Evolutionary conservation across 148 eudicot species (phyloP), one percentile per base, ranked within the genome.

Genomic region (Pouteria glomerata): DNA sequence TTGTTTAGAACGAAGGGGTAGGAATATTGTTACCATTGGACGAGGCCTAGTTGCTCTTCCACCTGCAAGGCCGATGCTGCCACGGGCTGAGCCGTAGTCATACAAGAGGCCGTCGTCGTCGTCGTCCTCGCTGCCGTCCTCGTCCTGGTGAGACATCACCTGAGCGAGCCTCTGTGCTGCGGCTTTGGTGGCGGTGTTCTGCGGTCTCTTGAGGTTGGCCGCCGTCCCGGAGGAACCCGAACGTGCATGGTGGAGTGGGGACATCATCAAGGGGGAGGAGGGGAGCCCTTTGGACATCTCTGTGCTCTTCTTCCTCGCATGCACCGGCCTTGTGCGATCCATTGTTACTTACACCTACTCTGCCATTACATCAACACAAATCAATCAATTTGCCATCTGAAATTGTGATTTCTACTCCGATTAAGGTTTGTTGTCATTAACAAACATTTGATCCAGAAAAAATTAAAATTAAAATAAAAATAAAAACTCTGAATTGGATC

Each of bases 31-130:
- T 82, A 91, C 90, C 88, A 73, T 76, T 59, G 96, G 85, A 24
- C 80, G 84, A 39, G 84, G 82, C 68, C 86, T 79, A 21, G 77
- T 39, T 23, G 82, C 73, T 75, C 56, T 47, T 47, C 92, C 80
- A 61, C 87, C 79, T 2, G 84, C 89, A 14, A 87, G 85, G 0
- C 93, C 93, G 55, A 86, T 29, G 53, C 85, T 81, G 48, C 88
- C 30, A n/a, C 73, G 79, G 0, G 75, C 78, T 0, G 90, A 72
- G 19, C 70, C 69, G 53, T 72, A 81, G 57, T 89, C 98, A 42
- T 84, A 86, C 61, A 85, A 33, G 4, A 88, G 78, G 31, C 85
- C 91, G 51, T 94, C 96, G 3, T 85, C 88, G 30, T 94, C 98
- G 8, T 87, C 91, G 2, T 88, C 92, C 18, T 89, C 91, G 11